phyloP scores from a whole-genome alignment of 306 rosid genomes.

The Dalbergia oliveri region DNA sequence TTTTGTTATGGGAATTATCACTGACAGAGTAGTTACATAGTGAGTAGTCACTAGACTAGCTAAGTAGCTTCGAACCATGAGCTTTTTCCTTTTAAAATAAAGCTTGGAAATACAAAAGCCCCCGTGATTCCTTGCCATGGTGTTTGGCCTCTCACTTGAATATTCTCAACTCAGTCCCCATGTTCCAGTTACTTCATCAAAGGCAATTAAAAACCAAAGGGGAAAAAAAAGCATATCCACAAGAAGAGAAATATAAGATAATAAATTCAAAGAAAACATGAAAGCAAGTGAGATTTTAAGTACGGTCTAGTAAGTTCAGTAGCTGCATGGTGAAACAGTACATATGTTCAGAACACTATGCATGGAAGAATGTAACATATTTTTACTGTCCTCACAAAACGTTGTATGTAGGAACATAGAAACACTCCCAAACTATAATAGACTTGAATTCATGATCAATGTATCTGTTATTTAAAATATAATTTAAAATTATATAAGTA shows the following conservation, averaged over 20 bases:
- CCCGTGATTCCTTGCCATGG: conserved; percentile 58
- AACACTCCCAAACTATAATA: not conserved
- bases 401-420: conserved; percentile 8
- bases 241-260: not conserved
- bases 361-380: conserved; percentile 40
- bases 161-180: conserved; percentile 37
- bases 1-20: conserved; percentile 49
- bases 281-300: conserved; percentile 14
- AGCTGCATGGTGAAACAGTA: conserved; percentile 35
- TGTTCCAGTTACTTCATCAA: conserved; percentile 51
- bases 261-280: conserved; percentile 38
- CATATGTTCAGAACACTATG: conserved; percentile 28
- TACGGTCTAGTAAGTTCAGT: conserved; percentile 8
- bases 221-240: conserved; percentile 43
- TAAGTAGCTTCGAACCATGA: conserved; percentile 55
- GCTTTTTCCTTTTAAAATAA: conserved; percentile 36
- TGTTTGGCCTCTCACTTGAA: conserved; percentile 48
- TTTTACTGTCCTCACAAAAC: conserved; percentile 44
- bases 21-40: conserved; percentile 65
- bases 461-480: no score
- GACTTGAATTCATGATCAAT: no score
- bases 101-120: conserved; percentile 60
- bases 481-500: no score
- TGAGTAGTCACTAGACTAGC: conserved; percentile 65
- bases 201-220: conserved; percentile 43